Evolutionary conservation across 768 basidiomycete species (phyloP).

Genomic region (Daedalea quercina): DNA sequence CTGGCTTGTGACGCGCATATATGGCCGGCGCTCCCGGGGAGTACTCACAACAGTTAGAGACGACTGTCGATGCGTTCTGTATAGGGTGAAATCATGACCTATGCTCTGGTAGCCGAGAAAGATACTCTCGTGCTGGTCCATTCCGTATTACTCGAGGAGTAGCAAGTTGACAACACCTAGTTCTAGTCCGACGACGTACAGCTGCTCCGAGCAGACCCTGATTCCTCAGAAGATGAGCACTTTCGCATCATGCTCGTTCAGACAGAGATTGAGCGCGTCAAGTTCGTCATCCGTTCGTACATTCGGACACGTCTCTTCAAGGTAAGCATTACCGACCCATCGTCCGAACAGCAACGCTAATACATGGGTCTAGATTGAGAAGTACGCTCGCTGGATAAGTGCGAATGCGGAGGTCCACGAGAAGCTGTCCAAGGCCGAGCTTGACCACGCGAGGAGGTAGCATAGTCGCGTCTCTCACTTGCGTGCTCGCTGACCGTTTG

Average conservation of each 20-base stretch:
- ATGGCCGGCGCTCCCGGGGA: no score
- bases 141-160: not conserved
- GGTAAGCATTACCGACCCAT: constrained; percentile 32
- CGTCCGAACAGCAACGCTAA: not conserved
- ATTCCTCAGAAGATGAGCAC: constrained; percentile 88
- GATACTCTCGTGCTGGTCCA: no score
- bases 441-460: constrained; percentile 72
- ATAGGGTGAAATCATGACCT: no score
- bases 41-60: no score
- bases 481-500: no score
- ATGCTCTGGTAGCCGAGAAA: no score
- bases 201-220: constrained; percentile 69
- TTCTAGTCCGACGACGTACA: constrained; percentile 73
- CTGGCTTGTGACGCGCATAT: no score
- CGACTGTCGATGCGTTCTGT: no score
- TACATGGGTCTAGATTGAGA: constrained; percentile 62
- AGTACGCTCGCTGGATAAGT: constrained; percentile 75
- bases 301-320: constrained; percentile 82
- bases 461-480: not conserved
- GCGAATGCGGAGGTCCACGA: constrained; percentile 65
- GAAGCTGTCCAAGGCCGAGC: constrained; percentile 78
- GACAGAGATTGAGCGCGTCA: constrained; percentile 91
- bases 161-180: constrained; percentile 12
- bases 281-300: constrained; percentile 87
- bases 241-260: constrained; percentile 90